A percentile compares a stretch with the other conserved stretches of the same genome.
phyloP scores from a whole-genome alignment of 2,329 filamentous ascomycete species.

The Cucurbitaria berberidis region DNA sequence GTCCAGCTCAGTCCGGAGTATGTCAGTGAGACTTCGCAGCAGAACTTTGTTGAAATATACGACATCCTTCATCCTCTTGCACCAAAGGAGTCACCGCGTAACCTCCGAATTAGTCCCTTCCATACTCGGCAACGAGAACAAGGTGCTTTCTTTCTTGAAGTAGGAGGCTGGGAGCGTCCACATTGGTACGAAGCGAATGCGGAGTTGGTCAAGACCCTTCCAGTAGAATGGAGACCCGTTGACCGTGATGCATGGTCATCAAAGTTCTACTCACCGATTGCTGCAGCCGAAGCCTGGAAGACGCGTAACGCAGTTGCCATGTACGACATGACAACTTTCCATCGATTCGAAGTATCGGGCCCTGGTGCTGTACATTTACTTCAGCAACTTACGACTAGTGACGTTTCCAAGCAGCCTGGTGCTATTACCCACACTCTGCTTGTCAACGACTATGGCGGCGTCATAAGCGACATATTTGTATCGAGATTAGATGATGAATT shows the following conservation, averaged over 20 bases:
- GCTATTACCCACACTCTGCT: slow-evolving; percentile 64
- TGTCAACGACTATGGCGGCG: slow-evolving; percentile 60
- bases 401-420: slow-evolving; percentile 57
- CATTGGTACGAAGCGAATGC: slow-evolving; percentile 67
- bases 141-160: slow-evolving; percentile 65
- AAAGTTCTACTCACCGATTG: slow-evolving; percentile 63
- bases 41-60: slow-evolving; percentile 70
- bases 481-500: slow-evolving; percentile 57
- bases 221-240: slow-evolving; percentile 60
- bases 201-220: slow-evolving; percentile 58
- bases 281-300: slow-evolving; percentile 68
- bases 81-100: slow-evolving; percentile 63
- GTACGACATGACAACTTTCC: slow-evolving; percentile 68
- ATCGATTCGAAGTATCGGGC: slow-evolving; percentile 64
- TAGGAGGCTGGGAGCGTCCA: slow-evolving; percentile 67
- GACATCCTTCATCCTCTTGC: slow-evolving; percentile 68
- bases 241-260: slow-evolving; percentile 66
- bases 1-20: slow-evolving; percentile 64
- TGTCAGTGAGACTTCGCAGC: slow-evolving; percentile 63
- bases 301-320: slow-evolving; percentile 67
- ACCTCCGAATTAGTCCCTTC: slow-evolving; percentile 66
- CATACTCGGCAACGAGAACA: slow-evolving; percentile 61
- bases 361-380: slow-evolving; percentile 63
- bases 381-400: slow-evolving; percentile 59
- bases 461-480: slow-evolving; percentile 64